These are phyloP conservation scores for Beauveria brongniartii DNA, from an alignment of 2,329 filamentous ascomycete genomes.

Conservation along the genomic window DNA sequence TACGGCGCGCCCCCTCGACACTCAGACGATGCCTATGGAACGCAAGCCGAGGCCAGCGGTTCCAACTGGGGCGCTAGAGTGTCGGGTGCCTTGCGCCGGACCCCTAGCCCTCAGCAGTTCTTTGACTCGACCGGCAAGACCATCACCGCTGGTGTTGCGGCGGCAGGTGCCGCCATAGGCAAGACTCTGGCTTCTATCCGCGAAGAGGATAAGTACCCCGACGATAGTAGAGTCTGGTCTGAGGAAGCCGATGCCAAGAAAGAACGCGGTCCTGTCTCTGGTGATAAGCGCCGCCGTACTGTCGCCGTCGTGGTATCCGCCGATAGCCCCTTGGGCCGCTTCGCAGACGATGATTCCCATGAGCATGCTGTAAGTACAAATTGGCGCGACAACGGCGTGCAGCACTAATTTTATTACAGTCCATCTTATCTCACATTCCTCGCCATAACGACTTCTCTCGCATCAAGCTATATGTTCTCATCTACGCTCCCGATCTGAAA, in stretches of 20 bases:
- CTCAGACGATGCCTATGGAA: constrained; percentile 25
- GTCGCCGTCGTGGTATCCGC: constrained; percentile 88
- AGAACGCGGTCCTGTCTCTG: constrained; percentile 30
- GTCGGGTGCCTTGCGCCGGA: constrained; percentile 71
- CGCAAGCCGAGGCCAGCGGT: constrained; percentile 24
- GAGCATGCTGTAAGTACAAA: constrained; percentile 68
- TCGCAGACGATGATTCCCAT: constrained; percentile 53
- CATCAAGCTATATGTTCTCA: constrained; percentile 76
- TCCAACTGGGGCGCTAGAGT: constrained; percentile 67
- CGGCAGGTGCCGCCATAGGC: constrained; percentile 73
- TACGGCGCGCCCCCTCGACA: not conserved
- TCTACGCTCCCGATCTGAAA: constrained; percentile 77
- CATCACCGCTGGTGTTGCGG: constrained; percentile 72
- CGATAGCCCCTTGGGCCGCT: constrained; percentile 51
- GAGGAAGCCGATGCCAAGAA: constrained; percentile 73
- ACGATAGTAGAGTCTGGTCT: constrained; percentile 85
- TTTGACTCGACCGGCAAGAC: constrained; percentile 76
- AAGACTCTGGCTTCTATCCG: constrained; percentile 75
- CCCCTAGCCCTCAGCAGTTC: constrained; percentile 81
- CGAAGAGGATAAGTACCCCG: constrained; percentile 76
- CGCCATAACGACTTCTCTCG: constrained; percentile 64
- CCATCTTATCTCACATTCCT: constrained; percentile 82
- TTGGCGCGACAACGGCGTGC: constrained; percentile 9
- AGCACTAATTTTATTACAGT: constrained; percentile 37
- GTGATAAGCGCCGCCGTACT: constrained; percentile 55